phyloP scores from a whole-genome alignment of 2,329 filamentous ascomycete species.

The Colletotrichum sp. region DNA sequence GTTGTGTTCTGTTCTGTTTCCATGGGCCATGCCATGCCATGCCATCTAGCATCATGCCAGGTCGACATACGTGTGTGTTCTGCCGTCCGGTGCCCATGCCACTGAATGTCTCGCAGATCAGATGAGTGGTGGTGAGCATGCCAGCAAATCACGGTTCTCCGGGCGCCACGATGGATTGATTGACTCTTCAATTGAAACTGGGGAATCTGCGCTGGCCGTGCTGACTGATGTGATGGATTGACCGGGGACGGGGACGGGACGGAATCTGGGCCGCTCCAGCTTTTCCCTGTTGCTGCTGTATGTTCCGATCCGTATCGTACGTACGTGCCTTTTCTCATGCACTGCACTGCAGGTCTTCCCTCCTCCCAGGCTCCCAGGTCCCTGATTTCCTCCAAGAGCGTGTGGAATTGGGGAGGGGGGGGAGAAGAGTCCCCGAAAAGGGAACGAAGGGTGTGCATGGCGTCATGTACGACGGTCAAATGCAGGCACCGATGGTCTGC shows the following conservation, averaged over 20 bases:
- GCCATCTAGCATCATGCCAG: background rate
- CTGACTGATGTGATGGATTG: background rate
- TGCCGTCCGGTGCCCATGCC: background rate
- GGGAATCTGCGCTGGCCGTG: background rate
- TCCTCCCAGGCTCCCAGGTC: background rate
- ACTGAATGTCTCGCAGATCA: conserved; percentile 3
- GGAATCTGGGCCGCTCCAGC: background rate
- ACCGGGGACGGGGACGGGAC: background rate
- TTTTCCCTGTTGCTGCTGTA: background rate
- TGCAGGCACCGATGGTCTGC: conserved; percentile 19
- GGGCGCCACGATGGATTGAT: background rate
- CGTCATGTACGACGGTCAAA: conserved; percentile 15
- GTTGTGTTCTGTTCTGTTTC: background rate
- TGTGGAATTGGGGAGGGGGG: background rate
- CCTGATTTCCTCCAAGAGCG: background rate
- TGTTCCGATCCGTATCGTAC: background rate
- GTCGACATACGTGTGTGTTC: background rate
- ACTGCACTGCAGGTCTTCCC: background rate
- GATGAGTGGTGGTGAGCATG: background rate
- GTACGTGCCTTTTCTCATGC: background rate
- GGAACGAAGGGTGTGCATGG: conserved; percentile 8
- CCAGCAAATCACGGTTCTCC: conserved; percentile 5
- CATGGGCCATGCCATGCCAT: background rate
- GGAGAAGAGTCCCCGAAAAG: background rate
- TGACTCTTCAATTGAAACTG: background rate